phyloP scores from a whole-genome alignment of 208 protist genomes.

The Acanthamoeba sp. region DNA sequence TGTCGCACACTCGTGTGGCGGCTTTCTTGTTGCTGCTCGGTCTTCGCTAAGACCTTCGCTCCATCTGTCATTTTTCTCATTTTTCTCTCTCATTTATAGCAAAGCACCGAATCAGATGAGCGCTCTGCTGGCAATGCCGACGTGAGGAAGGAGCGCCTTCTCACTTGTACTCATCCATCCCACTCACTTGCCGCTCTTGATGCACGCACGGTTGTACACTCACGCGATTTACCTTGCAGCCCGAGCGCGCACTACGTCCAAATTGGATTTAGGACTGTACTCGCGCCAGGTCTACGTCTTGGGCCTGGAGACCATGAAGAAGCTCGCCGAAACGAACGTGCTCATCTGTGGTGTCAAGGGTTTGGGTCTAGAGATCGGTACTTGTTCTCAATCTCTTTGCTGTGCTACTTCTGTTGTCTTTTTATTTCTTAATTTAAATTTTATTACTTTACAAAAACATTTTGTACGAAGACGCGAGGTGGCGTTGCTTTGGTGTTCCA shows the following conservation, averaged over 20 bases:
- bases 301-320: slow-evolving; percentile 20
- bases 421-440: background rate
- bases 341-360: slow-evolving; percentile 90
- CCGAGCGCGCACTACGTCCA: background rate
- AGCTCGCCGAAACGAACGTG: slow-evolving; percentile 76
- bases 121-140: background rate
- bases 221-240: background rate
- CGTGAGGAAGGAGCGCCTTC: background rate
- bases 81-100: background rate
- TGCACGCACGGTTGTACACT: background rate
- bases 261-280: slow-evolving; percentile 90
- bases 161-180: background rate
- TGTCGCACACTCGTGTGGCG: no score
- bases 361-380: slow-evolving; percentile 93
- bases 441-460: background rate
- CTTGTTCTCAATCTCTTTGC: no score
- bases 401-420: no score
- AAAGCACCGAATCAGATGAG: background rate
- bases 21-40: no score
- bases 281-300: slow-evolving; percentile 90
- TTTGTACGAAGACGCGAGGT: background rate
- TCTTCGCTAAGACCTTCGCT: no score
- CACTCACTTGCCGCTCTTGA: background rate
- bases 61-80: background rate
- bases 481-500: background rate